Percentiles rank a stretch among this genome's conserved stretches.
phyloP scores from a whole-genome alignment of 2,329 filamentous ascomycete genomes.

The Cordyceps farinosa region DNA sequence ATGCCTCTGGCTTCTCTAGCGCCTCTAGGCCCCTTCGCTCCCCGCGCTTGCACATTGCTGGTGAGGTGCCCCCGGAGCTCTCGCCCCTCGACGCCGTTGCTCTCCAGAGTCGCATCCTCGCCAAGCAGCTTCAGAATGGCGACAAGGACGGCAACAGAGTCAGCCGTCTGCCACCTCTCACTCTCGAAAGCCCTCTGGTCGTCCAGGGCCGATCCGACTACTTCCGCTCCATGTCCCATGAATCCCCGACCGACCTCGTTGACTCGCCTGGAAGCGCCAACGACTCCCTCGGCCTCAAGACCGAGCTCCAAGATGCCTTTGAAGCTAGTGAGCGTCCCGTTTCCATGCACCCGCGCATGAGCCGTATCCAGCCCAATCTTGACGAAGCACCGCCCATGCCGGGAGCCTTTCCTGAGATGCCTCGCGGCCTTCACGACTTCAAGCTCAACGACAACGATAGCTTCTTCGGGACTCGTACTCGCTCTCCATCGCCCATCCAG shows the following conservation, averaged over 20 bases:
- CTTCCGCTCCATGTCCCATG: conserved; percentile 70
- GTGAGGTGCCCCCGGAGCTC: conserved; percentile 80
- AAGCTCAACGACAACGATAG: conserved; percentile 36
- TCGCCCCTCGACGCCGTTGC: conserved; percentile 96
- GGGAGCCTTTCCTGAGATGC: conserved; percentile 37
- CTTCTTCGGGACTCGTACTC: conserved; percentile 54
- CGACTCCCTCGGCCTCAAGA: conserved; percentile 46
- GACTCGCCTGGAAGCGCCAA: conserved; percentile 23
- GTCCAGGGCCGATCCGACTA: conserved; percentile 73
- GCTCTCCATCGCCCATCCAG: conserved; percentile 54
- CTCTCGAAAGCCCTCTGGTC: conserved; percentile 76
- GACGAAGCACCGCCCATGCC: conserved; percentile 46
- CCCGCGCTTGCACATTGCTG: conserved; percentile 72
- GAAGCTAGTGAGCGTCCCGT: conserved; percentile 53
- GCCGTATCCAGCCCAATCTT: conserved; percentile 53
- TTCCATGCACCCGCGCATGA: conserved; percentile 74
- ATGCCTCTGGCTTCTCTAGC: conserved; percentile 11
- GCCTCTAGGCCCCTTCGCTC: conserved; percentile 52
- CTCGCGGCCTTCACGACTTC: conserved; percentile 40
- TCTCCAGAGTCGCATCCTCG: conserved; percentile 81
- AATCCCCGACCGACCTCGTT: conserved; percentile 25
- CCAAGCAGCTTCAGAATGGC: conserved; percentile 79
- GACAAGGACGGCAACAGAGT: conserved; percentile 71
- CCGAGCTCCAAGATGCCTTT: conserved; percentile 57
- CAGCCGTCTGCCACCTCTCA: conserved; percentile 80